These are phyloP conservation scores for Ciborinia camelliae DNA, from an alignment of 2,329 filamentous ascomycete species.

Conservation along the genomic window DNA sequence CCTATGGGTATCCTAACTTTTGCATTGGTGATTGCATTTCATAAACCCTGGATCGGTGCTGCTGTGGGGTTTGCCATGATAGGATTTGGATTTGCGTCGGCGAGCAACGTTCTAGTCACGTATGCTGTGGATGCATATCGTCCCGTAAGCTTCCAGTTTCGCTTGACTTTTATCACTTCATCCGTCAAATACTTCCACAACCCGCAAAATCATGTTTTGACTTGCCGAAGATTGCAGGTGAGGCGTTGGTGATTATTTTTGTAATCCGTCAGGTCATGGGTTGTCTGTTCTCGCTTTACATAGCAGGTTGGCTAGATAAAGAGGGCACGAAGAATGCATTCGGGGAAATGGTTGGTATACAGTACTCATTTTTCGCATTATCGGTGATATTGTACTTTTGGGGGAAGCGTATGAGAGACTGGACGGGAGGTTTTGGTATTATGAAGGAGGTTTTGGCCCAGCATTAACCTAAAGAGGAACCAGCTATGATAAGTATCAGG, in stretches of 20 bases:
- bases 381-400: slow-evolving; percentile 16
- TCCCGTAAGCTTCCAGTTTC: neutral
- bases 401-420: slow-evolving; percentile 13
- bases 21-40: slow-evolving; percentile 31
- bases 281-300: slow-evolving; percentile 34
- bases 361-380: slow-evolving; percentile 20
- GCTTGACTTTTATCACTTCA: too few species aligned
- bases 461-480: too few species aligned
- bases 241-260: slow-evolving; percentile 37
- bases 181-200: neutral
- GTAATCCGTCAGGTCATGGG: slow-evolving; percentile 37
- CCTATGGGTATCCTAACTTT: slow-evolving; percentile 36
- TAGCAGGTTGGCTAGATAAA: slow-evolving; percentile 29
- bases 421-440: neutral
- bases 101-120: slow-evolving; percentile 36
- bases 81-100: slow-evolving; percentile 36
- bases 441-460: neutral
- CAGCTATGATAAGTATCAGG: too few species aligned
- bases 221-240: slow-evolving; percentile 26
- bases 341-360: slow-evolving; percentile 33
- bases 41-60: slow-evolving; percentile 19
- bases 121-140: slow-evolving; percentile 36
- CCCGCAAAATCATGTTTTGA: neutral
- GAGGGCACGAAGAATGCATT: slow-evolving; percentile 31
- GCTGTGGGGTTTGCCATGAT: slow-evolving; percentile 34